Percentiles rank a stretch among this genome's conserved stretches.
Conservation (phyloP, 2,329 filamentous ascomycete genomes). For the Fusarium incarnatum region DNA sequence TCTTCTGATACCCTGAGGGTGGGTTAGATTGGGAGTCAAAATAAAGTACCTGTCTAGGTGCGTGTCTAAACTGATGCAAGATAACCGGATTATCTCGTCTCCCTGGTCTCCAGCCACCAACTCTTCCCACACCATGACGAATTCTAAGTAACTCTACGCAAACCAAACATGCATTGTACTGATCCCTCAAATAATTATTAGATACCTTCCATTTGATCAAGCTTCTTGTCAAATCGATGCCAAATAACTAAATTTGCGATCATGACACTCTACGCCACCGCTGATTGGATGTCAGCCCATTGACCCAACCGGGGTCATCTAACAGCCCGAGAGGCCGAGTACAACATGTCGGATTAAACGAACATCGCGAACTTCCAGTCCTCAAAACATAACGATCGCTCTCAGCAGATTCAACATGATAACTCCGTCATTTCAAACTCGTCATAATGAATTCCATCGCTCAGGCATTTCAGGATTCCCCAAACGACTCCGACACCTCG, state of each 20-base stretch:
- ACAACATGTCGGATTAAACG: not conserved
- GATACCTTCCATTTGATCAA: not conserved
- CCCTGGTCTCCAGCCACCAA: no score
- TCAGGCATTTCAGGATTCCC: slow-evolving; percentile 7
- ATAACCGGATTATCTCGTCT: rapidly evolving
- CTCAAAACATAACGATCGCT: not conserved
- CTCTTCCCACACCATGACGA: no score
- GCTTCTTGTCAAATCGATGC: no score
- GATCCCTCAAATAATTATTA: rapidly evolving
- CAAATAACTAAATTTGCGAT: no score
- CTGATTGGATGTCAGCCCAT: not conserved
- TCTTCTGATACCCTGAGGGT: no score
- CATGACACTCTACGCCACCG: not conserved
- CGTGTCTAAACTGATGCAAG: no score
- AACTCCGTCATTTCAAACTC: rapidly evolving
- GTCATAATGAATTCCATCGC: not conserved
- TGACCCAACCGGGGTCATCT: slow-evolving; percentile 2
- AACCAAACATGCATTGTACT: no score
- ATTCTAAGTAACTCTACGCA: no score
- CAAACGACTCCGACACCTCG: slow-evolving; percentile 15
- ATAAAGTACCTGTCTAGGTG: no score
- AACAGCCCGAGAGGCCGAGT: slow-evolving; percentile 31
- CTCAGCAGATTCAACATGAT: no score
- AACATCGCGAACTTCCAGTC: not conserved
- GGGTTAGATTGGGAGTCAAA: no score